Base-by-base conservation (phyloP, 1,139 yeast species). In the Saccharomycopsis crataegensis region DNA sequence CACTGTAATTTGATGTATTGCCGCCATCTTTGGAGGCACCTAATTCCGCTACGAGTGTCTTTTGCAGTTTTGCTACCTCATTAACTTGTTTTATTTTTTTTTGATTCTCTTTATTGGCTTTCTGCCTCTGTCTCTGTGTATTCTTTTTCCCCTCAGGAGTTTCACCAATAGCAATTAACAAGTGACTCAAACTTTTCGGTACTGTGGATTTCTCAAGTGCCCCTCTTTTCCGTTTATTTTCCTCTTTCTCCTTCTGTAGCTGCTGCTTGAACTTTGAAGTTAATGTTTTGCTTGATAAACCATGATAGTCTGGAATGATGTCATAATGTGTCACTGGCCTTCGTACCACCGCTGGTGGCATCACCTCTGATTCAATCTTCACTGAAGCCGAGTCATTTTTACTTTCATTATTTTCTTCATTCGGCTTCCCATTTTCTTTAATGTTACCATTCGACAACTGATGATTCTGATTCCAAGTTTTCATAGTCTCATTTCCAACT, bases 311-410 rank as follows among this genome's bases (percentile, higher is more conserved):
- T 1, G 68, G 60, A 38, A 67, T 67, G 14, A 68, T 58, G 8
- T 67, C 64, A 54, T 66, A 68, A 57, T 69, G 70, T 37, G 65
- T 60, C 41, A 67, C 60, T 7, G 70, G 72, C 47, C 71, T 70
- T 58, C 82, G 69, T 8, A 72, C 71, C 17, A 74, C 67, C 1
- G 81, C 81, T 11, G 82, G 81, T n/a, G 82, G 81, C 76, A 78
- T 74, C 22, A 80, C 55, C n/a, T 11, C 80, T 6, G 70, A 69
- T 43, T 66, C 67, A 46, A 61, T 60, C 9, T 8, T 11, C 14
- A 22, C 45, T 40, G 43, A 9, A 40, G 22, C 17, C 9, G 17
- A 5, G 17, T 9, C 43, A 40, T 9, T n/a, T 8, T 8, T 16
- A 12, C 28, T 22, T 22, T 22, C 28, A 22, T 4, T 22, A 4